Conservation (phyloP, 768 basidiomycete genomes). For the Rhizopogon vulgaris region DNA sequence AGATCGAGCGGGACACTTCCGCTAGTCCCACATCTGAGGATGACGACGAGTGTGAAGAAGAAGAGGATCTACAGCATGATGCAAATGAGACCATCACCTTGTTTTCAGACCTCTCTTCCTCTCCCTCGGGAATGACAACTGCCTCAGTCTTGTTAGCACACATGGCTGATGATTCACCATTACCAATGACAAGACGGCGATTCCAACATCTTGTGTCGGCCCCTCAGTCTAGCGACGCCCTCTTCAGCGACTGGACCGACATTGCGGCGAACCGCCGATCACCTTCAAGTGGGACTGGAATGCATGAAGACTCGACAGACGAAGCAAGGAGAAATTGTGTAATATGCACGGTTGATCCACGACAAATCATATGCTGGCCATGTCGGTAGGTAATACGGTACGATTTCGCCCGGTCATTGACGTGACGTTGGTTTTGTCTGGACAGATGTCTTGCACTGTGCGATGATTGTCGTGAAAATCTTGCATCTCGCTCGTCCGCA, state of each 20-base stretch:
- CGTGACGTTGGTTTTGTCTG: not conserved
- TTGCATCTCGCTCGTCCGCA: conserved; percentile 42
- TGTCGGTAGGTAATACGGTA: conserved; percentile 49
- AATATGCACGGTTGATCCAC: conserved; percentile 59
- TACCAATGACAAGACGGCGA: conserved; percentile 42
- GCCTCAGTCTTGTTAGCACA: conserved; percentile 51
- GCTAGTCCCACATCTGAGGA: conserved; percentile 17
- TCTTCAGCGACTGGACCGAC: conserved; percentile 21
- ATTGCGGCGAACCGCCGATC: conserved; percentile 23
- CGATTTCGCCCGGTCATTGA: not conserved
- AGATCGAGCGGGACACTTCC: conserved; percentile 9
- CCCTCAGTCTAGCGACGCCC: conserved; percentile 7
- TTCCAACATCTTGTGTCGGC: conserved; percentile 34
- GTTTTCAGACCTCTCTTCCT: conserved; percentile 48
- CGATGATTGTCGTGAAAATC: conserved; percentile 48
- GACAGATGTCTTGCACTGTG: conserved; percentile 45
- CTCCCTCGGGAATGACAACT: conserved; percentile 25
- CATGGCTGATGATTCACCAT: conserved; percentile 36
- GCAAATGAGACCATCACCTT: conserved; percentile 40
- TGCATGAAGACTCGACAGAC: conserved; percentile 16
- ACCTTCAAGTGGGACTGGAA: conserved; percentile 6
- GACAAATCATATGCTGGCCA: conserved; percentile 82
- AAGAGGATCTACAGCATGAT: conserved; percentile 15
- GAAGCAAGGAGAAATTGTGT: conserved; percentile 47
- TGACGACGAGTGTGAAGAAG: conserved; percentile 25